A percentile compares a stretch with the other conserved stretches of the same genome.
Evolutionary conservation across 352 stramenopile genomes (phyloP).

Genomic region (Phytophthora citrophthora): DNA sequence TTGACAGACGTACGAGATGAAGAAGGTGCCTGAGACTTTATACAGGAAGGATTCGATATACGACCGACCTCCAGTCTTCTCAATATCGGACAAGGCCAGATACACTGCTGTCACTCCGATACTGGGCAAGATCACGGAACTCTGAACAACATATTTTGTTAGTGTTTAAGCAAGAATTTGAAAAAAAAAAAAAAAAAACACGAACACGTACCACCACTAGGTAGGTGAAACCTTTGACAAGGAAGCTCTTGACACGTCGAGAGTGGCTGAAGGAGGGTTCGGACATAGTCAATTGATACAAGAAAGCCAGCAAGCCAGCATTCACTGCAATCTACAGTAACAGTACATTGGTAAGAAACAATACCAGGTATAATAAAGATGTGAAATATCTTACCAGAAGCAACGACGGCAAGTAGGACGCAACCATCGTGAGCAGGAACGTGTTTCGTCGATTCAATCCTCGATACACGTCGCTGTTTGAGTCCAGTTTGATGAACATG

Average conservation of each 20-base stretch:
- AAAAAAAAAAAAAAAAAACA: no score
- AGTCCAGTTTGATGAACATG: slow-evolving; percentile 84
- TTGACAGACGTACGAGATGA: slow-evolving; percentile 89
- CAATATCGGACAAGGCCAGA: slow-evolving; percentile 66
- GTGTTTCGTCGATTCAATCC: slow-evolving; percentile 52
- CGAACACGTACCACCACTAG: slow-evolving; percentile 63
- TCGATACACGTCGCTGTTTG: slow-evolving; percentile 64
- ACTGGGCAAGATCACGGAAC: slow-evolving; percentile 76
- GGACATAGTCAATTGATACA: slow-evolving; percentile 74
- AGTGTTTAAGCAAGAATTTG: neutral
- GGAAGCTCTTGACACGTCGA: slow-evolving; percentile 67
- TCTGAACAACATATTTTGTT: slow-evolving; percentile 37
- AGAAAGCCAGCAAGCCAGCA: slow-evolving; percentile 71
- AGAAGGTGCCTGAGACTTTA: slow-evolving; percentile 87
- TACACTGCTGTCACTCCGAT: slow-evolving; percentile 84
- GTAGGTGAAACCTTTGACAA: slow-evolving; percentile 82
- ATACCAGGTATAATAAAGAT: neutral
- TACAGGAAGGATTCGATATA: slow-evolving; percentile 87
- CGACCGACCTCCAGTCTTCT: slow-evolving; percentile 48
- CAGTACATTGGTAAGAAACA: neutral
- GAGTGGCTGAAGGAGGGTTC: slow-evolving; percentile 75
- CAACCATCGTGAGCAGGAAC: slow-evolving; percentile 63
- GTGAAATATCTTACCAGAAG: slow-evolving; percentile 51
- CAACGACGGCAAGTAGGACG: slow-evolving; percentile 76
- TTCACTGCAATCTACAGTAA: slow-evolving; percentile 71